phyloP scores from a whole-genome alignment of 768 basidiomycete genomes.

The Leccinellum rugosiceps region DNA sequence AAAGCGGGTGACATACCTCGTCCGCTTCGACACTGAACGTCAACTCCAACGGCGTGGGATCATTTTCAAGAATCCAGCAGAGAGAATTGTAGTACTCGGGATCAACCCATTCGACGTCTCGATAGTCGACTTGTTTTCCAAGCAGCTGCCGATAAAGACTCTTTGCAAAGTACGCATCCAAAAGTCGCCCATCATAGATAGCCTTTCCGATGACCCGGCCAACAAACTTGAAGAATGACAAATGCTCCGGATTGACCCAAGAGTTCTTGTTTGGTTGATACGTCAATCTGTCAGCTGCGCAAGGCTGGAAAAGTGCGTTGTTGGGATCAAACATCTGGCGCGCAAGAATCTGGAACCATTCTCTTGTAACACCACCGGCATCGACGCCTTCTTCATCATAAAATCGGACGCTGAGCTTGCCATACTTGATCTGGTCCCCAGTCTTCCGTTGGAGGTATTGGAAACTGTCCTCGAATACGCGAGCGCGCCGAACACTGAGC shows the following conservation, averaged over 20 bases:
- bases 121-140: conserved; percentile 91
- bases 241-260: conserved; percentile 91
- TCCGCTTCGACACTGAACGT: conserved; percentile 97
- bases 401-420: conserved; percentile 95
- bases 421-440: conserved; percentile 96
- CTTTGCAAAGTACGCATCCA: conserved; percentile 97
- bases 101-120: conserved; percentile 96
- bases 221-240: conserved; percentile 98
- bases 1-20: conserved; percentile 47
- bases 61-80: conserved; percentile 98
- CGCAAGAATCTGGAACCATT: conserved; percentile 98
- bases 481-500: conserved; percentile 82
- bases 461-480: conserved; percentile 98
- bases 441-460: conserved; percentile 83
- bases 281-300: conserved; percentile 89
- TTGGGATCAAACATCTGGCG: conserved; percentile 99
- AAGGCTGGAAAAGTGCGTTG: conserved; percentile 97
- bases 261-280: conserved; percentile 96
- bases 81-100: conserved; percentile 98
- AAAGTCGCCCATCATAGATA: conserved; percentile 91
- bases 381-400: conserved; percentile 98
- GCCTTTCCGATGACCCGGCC: conserved; percentile 98
- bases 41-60: conserved; percentile 79
- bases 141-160: conserved; percentile 95
- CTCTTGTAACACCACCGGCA: conserved; percentile 95